Base-by-base conservation (phyloP, 2,329 filamentous ascomycete genomes). In the Mariannaea sp. region DNA sequence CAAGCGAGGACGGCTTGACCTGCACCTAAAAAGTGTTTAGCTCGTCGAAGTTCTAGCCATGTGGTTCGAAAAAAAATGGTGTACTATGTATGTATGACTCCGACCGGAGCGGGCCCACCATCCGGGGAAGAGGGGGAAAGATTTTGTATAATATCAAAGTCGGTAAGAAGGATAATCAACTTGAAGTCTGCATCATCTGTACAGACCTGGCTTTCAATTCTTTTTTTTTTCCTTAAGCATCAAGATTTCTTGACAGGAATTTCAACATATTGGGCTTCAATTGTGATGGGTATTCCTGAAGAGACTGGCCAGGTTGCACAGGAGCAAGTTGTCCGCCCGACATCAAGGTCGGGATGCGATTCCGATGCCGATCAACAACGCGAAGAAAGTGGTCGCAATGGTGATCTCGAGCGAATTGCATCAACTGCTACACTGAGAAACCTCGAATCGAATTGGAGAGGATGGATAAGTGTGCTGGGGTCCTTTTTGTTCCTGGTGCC, bases 401-500 rank as follows among this genome's bases (percentile, higher is more conserved):
- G 53, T 50, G 43, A 64, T 8, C 35, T 53, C 7, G 62, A 65
- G 16, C 42, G 39, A 22, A n/a, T 12, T 8, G 35, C 55, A 30
- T 48, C 53, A 16, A 42, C 51, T 19, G 33, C 51, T 9, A 49
- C 38, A 9, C 38, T 50, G 6, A 35, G 51, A 24, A 59, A 64
- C 29, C 30, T 62, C 1, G 62, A 65, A n/a, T 58, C 54, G 3
- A 56, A 46, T 12, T 17, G 36, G 27, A 45, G 54, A 27, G 64
- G 62, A 14, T 66, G 64, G 64, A 5, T 64, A 5, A 64, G 62
- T n/a, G 64, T 66, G 0, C 12, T 64, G 10, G 64, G 64, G 3
- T 56, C 64, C 1, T 66, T 65, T 20, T 32, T 65, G 1, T 46
- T 59, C 14, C 29, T 66, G 6, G 30, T 62, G 10, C 62, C 62